Evolutionary conservation across 2,329 filamentous ascomycete genomes (phyloP).

Genomic region (Trichoderma brevicompactum): DNA sequence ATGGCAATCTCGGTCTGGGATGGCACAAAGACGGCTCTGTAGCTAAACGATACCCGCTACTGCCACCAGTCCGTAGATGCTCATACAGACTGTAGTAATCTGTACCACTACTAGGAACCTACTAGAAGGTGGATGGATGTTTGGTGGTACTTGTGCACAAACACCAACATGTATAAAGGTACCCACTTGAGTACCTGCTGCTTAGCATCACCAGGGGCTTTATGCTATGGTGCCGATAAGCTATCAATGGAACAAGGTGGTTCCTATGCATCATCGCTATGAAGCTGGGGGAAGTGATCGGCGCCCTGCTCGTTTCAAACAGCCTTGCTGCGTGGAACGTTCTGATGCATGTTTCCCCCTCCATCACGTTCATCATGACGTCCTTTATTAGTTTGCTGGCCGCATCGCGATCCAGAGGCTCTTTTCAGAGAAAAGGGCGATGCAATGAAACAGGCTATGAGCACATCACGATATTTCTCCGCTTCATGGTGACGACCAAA

Average conservation of each 20-base stretch:
- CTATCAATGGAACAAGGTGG: not conserved
- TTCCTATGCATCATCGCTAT: constrained; percentile 17
- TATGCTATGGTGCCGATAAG: not conserved
- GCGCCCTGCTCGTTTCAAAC: constrained; percentile 12
- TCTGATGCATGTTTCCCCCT: constrained; percentile 4
- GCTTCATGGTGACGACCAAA: constrained; percentile 10
- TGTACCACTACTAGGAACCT: no score
- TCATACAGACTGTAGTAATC: no score
- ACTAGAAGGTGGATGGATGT: no score
- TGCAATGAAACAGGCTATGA: not conserved
- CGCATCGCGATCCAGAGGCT: not conserved
- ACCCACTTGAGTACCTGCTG: not conserved
- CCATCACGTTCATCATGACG: constrained; percentile 22
- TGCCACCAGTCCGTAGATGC: no score
- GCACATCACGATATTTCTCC: constrained; percentile 1
- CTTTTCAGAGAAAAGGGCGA: not conserved
- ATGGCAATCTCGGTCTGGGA: constrained; percentile 5
- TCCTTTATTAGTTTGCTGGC: constrained; percentile 4
- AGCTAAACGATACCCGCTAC: no score
- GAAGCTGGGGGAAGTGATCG: constrained; percentile 9
- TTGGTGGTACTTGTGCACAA: no score
- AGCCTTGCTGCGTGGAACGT: not conserved
- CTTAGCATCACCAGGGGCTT: no score
- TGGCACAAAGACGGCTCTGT: not conserved
- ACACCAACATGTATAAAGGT: not conserved